phyloP scores from a whole-genome alignment of 2,329 filamentous ascomycete genomes.

The Nectriaceae sp. region DNA sequence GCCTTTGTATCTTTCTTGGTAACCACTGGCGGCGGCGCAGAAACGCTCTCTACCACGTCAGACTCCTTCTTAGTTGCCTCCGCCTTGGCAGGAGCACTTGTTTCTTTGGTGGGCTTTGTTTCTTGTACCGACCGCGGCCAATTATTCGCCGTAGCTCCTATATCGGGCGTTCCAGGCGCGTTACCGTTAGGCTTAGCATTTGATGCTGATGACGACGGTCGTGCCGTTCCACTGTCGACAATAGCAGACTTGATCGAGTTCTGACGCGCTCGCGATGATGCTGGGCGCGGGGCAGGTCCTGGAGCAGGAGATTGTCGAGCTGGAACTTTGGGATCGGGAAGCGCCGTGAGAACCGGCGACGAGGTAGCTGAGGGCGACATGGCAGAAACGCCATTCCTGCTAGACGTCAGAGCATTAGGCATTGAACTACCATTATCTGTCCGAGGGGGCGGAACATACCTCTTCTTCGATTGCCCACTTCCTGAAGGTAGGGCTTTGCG shows the following conservation, averaged over 20 bases:
- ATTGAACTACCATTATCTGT: too few species aligned
- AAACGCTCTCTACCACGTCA: conserved; percentile 29
- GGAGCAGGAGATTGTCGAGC: conserved; percentile 63
- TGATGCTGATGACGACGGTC: conserved; percentile 61
- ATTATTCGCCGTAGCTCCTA: conserved; percentile 30
- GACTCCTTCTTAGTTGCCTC: conserved; percentile 37
- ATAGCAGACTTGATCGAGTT: conserved; percentile 65
- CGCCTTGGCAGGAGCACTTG: conserved; percentile 31
- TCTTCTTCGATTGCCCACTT: conserved; percentile 77
- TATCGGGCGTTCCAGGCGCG: conserved; percentile 40
- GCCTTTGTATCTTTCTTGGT: conserved; percentile 46
- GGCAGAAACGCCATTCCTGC: conserved; percentile 43
- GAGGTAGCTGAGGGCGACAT: conserved; percentile 73
- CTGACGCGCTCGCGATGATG: conserved; percentile 72
- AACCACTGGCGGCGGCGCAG: conserved; percentile 28
- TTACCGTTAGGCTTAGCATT: conserved; percentile 53
- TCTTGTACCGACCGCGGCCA: conserved; percentile 40
- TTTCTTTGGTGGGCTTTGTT: conserved; percentile 54
- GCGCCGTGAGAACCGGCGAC: conserved; percentile 71
- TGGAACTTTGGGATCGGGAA: conserved; percentile 60
- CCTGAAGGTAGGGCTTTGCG: conserved; percentile 65
- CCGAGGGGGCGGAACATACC: conserved; percentile 50
- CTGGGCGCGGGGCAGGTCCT: conserved; percentile 57
- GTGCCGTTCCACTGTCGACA: conserved; percentile 54
- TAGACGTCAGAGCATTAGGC: conserved; percentile 21